Conservation (phyloP, 352 stramenopile genomes). For the Phytophthora podocarpi region DNA sequence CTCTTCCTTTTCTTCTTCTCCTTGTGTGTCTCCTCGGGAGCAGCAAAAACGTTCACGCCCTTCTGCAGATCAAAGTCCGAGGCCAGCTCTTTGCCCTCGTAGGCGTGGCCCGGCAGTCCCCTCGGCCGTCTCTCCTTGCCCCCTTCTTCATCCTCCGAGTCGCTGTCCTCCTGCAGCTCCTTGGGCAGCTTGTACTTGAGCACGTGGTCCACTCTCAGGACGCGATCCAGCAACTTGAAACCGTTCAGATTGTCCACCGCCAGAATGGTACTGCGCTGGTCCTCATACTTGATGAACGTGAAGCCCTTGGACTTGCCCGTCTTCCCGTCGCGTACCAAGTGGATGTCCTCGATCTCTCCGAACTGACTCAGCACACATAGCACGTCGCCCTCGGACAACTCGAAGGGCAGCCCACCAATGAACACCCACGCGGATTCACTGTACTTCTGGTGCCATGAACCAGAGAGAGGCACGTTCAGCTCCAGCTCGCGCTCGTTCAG, state of each 20-base stretch:
- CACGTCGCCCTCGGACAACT: slow-evolving; percentile 96
- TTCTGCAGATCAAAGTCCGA: slow-evolving; percentile 67
- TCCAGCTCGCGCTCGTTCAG: slow-evolving; percentile 86
- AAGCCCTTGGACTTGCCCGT: slow-evolving; percentile 97
- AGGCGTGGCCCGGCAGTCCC: slow-evolving; percentile 83
- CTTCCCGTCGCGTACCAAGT: slow-evolving; percentile 95
- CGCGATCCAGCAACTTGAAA: slow-evolving; percentile 89
- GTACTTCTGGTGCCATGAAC: slow-evolving; percentile 89
- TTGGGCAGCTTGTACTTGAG: slow-evolving; percentile 97
- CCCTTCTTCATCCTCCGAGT: slow-evolving; percentile 49
- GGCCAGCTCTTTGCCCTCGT: slow-evolving; percentile 88
- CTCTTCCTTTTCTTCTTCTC: slow-evolving; percentile 67
- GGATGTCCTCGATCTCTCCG: slow-evolving; percentile 95
- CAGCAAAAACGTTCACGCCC: slow-evolving; percentile 88
- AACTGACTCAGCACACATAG: slow-evolving; percentile 92
- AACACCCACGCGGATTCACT: slow-evolving; percentile 97
- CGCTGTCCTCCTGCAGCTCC: slow-evolving; percentile 85
- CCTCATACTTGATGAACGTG: slow-evolving; percentile 97
- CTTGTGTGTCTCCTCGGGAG: slow-evolving; percentile 54
- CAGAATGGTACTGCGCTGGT: slow-evolving; percentile 95
- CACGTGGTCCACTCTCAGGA: slow-evolving; percentile 96
- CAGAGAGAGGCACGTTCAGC: slow-evolving; percentile 68
- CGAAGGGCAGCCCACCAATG: slow-evolving; percentile 91
- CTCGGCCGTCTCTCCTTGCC: slow-evolving; percentile 33
- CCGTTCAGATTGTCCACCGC: slow-evolving; percentile 98